phyloP scores from a whole-genome alignment of 1,139 yeast genomes.

The Petasospora rhodanensis region DNA sequence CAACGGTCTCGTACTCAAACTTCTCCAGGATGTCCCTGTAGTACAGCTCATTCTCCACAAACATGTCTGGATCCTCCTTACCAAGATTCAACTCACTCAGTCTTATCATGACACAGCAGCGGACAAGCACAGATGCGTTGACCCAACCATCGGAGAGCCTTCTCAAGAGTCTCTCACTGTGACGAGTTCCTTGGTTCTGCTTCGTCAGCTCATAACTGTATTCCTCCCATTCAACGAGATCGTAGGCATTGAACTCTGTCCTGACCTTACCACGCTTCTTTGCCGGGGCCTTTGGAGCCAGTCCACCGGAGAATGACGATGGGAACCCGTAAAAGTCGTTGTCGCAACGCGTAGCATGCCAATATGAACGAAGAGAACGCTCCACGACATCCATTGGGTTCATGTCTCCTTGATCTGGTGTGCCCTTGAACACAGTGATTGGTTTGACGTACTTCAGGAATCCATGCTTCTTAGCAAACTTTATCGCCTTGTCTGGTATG shows the following conservation, averaged over 20 bases:
- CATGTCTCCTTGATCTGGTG: conserved; percentile 13
- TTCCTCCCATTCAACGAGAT: no score
- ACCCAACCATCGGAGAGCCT: conserved; percentile 25
- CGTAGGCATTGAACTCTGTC: conserved; percentile 2
- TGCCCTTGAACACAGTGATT: conserved; percentile 14
- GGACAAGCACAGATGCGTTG: conserved; percentile 18
- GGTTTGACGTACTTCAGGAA: conserved; percentile 12
- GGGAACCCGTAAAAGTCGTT: conserved; percentile 19
- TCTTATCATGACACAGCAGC: conserved; percentile 15
- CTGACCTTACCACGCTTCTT: conserved; percentile 1
- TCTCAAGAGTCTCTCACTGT: conserved; percentile 7
- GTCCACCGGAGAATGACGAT: conserved; percentile 16
- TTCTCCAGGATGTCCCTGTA: conserved; percentile 18
- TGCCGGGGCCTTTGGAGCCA: conserved; percentile 14
- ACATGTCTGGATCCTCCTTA: conserved; percentile 22
- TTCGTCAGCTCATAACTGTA: conserved; percentile 11
- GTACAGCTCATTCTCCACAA: conserved; percentile 16
- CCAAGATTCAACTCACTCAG: conserved; percentile 17
- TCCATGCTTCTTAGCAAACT: conserved; percentile 19
- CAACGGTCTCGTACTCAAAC: conserved; percentile 16
- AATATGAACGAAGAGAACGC: conserved; percentile 9
- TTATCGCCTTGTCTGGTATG: conserved; percentile 8
- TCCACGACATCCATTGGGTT: conserved; percentile 14
- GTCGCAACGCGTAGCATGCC: conserved; percentile 14
- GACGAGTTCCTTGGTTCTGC: conserved; percentile 3